Evolutionary conservation across 208 protist genomes (phyloP).

Genomic region (Trichomonas vaginalis): DNA sequence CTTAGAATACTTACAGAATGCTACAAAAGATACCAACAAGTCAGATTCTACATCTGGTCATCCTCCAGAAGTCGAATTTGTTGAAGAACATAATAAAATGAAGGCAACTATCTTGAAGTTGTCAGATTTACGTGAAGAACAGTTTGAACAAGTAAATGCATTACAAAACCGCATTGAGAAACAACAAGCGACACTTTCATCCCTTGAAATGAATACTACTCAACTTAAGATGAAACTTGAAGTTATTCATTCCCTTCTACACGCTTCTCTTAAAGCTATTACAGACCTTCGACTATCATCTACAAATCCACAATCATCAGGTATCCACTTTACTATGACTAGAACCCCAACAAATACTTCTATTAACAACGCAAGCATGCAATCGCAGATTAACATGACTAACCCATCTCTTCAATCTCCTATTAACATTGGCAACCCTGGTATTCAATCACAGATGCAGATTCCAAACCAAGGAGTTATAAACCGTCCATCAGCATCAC

Average conservation of each 20-base stretch:
- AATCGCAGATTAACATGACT: neutral
- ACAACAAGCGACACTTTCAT: neutral
- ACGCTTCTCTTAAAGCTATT: neutral
- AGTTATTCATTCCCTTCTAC: neutral
- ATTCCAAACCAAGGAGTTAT: neutral
- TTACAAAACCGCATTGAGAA: neutral
- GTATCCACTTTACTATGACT: neutral
- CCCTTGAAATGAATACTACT: neutral
- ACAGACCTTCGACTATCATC: neutral
- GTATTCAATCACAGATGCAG: neutral
- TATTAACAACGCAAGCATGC: too few relatives aligned
- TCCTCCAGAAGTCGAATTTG: neutral
- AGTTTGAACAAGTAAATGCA: neutral
- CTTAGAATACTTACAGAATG: neutral
- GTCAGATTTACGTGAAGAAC: neutral
- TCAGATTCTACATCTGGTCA: neutral
- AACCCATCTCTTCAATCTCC: too few relatives aligned
- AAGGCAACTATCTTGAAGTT: neutral
- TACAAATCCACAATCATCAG: neutral
- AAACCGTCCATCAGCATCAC: too few relatives aligned
- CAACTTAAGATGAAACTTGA: neutral
- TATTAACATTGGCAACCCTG: too few relatives aligned
- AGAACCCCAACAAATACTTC: neutral
- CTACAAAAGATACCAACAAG: neutral
- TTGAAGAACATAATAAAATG: constrained; percentile 9